Evolutionary conservation across 176 grass and related monocot species (phyloP).

Genomic region (Avena sativa): DNA sequence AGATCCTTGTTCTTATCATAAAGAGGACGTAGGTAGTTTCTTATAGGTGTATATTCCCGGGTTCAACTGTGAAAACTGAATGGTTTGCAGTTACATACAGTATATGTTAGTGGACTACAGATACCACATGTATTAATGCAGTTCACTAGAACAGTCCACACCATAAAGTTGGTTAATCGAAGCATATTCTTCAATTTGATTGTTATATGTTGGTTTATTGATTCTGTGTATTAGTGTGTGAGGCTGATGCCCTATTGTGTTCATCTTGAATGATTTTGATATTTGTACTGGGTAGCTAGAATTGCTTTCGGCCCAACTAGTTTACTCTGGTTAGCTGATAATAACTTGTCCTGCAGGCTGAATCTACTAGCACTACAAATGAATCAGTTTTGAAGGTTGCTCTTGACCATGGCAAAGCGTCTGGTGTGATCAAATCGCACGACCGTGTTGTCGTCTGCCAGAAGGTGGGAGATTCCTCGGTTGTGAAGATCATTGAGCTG

Average conservation of each 20-base stretch:
- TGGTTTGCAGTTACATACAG: background rate
- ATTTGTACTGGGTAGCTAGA: background rate
- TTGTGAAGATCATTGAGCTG: conserved; percentile 98
- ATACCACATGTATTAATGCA: background rate
- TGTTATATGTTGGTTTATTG: background rate
- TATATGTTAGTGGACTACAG: background rate
- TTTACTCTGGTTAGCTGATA: background rate
- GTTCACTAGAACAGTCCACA: background rate
- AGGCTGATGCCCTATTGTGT: background rate
- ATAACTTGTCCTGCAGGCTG: conserved; percentile 56
- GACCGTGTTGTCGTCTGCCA: conserved; percentile 96
- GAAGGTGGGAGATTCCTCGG: conserved; percentile 92
- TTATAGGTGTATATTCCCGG: background rate
- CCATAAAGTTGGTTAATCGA: background rate
- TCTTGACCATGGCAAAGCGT: conserved; percentile 94
- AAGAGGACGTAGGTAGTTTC: background rate
- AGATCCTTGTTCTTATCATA: conserved; percentile 13
- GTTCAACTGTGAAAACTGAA: background rate
- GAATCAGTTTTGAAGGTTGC: conserved; percentile 98
- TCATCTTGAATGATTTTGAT: background rate
- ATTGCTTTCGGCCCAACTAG: background rate
- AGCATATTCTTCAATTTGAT: background rate
- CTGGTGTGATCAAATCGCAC: conserved; percentile 87
- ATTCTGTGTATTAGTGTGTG: background rate
- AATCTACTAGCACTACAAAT: conserved; percentile 79